Evolutionary conservation across 495 filamentous ascomycete genomes (phyloP), one percentile per base, ranked within the genome.

Genomic region (Talaromyces stipitatus): DNA sequence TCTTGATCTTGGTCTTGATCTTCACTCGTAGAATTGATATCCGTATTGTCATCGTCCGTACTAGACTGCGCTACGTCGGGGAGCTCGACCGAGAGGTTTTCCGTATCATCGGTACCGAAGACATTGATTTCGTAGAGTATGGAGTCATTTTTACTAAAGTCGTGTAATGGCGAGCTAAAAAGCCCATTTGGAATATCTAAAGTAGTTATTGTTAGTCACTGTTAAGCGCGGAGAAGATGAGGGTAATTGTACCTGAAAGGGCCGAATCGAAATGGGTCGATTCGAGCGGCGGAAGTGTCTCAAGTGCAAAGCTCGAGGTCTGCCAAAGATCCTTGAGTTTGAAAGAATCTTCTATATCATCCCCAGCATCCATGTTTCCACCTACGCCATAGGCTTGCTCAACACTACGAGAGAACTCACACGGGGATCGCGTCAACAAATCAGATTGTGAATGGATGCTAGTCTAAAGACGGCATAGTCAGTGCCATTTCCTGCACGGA

Each of bases 321-420:
- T 70, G 73, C 79, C 81, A 86, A 38, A 90, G 78, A 60, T 86
- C 81, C 22, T 86, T 86, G 54, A 90, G 84, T 11, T 81, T 81
- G 65, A 94, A 94, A 1, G 88, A 82, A 62, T 88, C 72, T 11
- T 77, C 75, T 26, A 61, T 58, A 47, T 83, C 74, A 29, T 75
- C 69, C 29, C 73, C 66, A 50, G 68, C 64, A 27, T 78, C 73
- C 78, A 83, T 77, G 4, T 28, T 55, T 28, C 11, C 23, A 45
- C 12, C 8, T 7, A 14, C 18, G 14, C 32, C 51, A 16, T 26
- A 38, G 16, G 29, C 14, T 22, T 3, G 11, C 7, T 38, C n/a
- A 18, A 16, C 30, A 57, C 11, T 24, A 26, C 27, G 12, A 16
- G 43, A 26, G 52, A 32, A 27, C 1, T 41, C 22, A 38, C 52